These are phyloP conservation scores for Pseudofabraea citricarpa DNA, from an alignment of 2,329 filamentous ascomycete genomes.

Conservation along the genomic window DNA sequence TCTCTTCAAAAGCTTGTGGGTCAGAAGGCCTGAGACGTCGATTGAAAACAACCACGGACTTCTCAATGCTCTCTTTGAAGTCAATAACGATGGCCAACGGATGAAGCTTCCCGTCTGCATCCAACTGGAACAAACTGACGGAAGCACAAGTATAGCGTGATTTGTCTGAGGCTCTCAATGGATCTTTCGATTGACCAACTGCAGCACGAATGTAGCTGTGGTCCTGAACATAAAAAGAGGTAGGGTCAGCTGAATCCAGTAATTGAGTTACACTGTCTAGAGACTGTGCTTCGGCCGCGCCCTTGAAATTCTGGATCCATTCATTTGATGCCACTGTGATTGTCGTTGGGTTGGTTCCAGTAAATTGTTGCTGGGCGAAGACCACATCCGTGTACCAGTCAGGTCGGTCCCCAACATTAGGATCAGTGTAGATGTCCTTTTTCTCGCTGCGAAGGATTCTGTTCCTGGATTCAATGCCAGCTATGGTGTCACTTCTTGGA, in stretches of 20 bases:
- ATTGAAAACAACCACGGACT: conserved; percentile 49
- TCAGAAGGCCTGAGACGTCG: conserved; percentile 30
- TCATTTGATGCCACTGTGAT: conserved; percentile 11
- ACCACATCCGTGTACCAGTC: conserved; percentile 29
- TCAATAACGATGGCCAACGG: conserved; percentile 44
- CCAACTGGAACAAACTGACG: conserved; percentile 38
- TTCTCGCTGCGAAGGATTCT: conserved; percentile 11
- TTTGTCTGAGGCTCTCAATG: conserved; percentile 9
- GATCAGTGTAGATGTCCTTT: conserved; percentile 23
- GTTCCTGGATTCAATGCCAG: conserved; percentile 9
- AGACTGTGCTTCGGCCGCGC: conserved; percentile 9
- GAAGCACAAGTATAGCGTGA: conserved; percentile 29
- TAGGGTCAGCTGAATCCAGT: conserved; percentile 4
- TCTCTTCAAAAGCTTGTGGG: conserved; percentile 27
- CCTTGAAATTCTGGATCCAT: conserved; percentile 17
- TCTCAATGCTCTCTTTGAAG: conserved; percentile 36
- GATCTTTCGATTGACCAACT: background rate
- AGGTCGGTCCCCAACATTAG: conserved; percentile 21
- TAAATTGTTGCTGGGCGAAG: conserved; percentile 36
- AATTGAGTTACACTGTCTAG: conserved; percentile 8
- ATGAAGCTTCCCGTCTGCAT: conserved; percentile 39
- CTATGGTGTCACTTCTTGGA: no score
- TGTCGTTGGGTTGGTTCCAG: conserved; percentile 29
- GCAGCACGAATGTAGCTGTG: conserved; percentile 21
- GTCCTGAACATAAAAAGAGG: conserved; percentile 21